These are phyloP conservation scores for Boeremia lycopersici DNA, from an alignment of 2,329 filamentous ascomycete genomes.

Conservation along the genomic window DNA sequence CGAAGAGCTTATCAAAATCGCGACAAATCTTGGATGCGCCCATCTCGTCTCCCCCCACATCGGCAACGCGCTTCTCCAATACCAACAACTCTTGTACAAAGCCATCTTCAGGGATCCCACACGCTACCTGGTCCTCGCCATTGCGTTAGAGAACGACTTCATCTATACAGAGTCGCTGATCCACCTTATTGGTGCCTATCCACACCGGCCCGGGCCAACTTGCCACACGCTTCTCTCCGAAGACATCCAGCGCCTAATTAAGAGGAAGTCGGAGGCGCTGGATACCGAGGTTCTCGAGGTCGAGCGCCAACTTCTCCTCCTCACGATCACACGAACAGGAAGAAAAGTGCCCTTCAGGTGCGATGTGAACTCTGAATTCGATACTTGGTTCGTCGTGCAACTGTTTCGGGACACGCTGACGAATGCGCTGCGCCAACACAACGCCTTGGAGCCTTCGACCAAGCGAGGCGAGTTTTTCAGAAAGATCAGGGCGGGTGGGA, in stretches of 20 bases:
- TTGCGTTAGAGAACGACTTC: slow-evolving; percentile 30
- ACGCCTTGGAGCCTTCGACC: slow-evolving; percentile 7
- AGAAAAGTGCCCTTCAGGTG: not conserved
- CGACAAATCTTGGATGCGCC: slow-evolving; percentile 28
- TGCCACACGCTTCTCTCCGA: slow-evolving; percentile 9
- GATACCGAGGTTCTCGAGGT: slow-evolving; percentile 10
- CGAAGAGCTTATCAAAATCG: slow-evolving; percentile 31
- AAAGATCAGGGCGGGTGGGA: slow-evolving; percentile 31
- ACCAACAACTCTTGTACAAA: slow-evolving; percentile 32
- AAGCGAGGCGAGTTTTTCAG: slow-evolving; percentile 36
- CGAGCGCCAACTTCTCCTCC: slow-evolving; percentile 29
- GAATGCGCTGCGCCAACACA: slow-evolving; percentile 19
- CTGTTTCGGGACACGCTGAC: slow-evolving; percentile 41
- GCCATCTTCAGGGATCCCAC: slow-evolving; percentile 41
- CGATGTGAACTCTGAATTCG: not conserved
- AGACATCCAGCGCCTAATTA: slow-evolving; percentile 18
- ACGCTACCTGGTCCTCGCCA: slow-evolving; percentile 41
- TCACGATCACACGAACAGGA: slow-evolving; percentile 17
- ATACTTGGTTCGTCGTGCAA: slow-evolving; percentile 38
- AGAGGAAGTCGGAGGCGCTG: slow-evolving; percentile 15
- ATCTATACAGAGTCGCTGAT: slow-evolving; percentile 48
- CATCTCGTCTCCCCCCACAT: slow-evolving; percentile 31
- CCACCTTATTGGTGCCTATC: slow-evolving; percentile 44
- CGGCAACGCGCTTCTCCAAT: slow-evolving; percentile 26
- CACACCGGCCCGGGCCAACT: slow-evolving; percentile 18